Evolutionary conservation across 164 flowering plant species (phyloP).

Genomic region (Vitis cinerea): DNA sequence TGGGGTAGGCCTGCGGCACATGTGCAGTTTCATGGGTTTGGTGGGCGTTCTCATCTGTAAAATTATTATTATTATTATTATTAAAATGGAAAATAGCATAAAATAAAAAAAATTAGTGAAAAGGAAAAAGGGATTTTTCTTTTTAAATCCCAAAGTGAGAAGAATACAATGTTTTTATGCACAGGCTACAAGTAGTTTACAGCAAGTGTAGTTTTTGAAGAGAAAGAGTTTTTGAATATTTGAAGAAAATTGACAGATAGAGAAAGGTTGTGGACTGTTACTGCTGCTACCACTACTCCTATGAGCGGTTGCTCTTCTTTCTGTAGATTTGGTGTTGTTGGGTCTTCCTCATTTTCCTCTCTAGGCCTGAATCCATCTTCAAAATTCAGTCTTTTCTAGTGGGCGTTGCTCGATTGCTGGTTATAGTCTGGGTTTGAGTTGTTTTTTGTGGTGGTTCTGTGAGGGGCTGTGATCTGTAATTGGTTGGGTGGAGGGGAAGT

Average conservation of each 20-base stretch:
- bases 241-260: background rate
- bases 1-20: no score
- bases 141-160: no score
- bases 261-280: constrained; percentile 15
- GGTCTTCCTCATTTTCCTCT: constrained; percentile 17
- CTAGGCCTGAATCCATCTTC: background rate
- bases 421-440: background rate
- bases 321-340: constrained; percentile 38
- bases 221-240: background rate
- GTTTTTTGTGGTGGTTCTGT: constrained; percentile 11
- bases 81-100: no score
- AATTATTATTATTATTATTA: background rate
- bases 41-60: background rate
- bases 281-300: constrained; percentile 16
- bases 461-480: constrained; percentile 18
- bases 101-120: no score
- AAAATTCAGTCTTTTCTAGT: background rate
- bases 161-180: no score
- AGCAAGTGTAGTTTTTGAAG: no score
- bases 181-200: no score
- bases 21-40: background rate
- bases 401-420: background rate
- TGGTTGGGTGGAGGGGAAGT: constrained; percentile 1
- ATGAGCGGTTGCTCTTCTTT: constrained; percentile 22
- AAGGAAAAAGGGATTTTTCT: no score